A percentile compares a stretch with the other conserved stretches of the same genome.
These are phyloP conservation scores for Annulohypoxylon moriforme DNA, from an alignment of 495 filamentous ascomycete genomes.

Conservation along the genomic window DNA sequence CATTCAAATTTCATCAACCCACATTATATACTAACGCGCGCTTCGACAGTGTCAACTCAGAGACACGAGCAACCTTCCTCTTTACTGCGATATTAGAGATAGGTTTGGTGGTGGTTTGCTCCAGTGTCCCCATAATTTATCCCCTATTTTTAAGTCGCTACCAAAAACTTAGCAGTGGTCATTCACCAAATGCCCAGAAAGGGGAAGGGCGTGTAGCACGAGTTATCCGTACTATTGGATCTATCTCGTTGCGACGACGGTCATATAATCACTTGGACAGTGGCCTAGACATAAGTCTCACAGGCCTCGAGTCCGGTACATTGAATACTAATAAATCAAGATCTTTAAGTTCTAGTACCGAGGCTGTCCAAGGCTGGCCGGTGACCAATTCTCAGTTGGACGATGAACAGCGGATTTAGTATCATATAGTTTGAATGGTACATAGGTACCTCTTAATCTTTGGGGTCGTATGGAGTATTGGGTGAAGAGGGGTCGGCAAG, in stretches of 20 bases:
- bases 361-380: too few species aligned
- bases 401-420: too few species aligned
- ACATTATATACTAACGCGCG: not conserved
- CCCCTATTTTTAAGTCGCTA: not conserved
- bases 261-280: not conserved
- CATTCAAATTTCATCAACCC: too few species aligned
- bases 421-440: too few species aligned
- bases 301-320: too few species aligned
- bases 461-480: too few species aligned
- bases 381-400: too few species aligned
- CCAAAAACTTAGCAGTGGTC: not conserved
- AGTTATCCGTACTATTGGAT: not conserved
- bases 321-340: too few species aligned
- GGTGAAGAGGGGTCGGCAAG: too few species aligned
- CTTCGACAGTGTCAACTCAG: not conserved
- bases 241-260: not conserved
- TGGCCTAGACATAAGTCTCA: not conserved
- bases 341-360: too few species aligned
- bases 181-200: not conserved
- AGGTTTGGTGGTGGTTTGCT: not conserved
- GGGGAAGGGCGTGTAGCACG: not conserved
- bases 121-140: not conserved
- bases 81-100: not conserved
- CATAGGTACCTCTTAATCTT: too few species aligned
- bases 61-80: not conserved